phyloP scores from a whole-genome alignment of 2,329 filamentous ascomycete species.

The Nothophoma quercina region DNA sequence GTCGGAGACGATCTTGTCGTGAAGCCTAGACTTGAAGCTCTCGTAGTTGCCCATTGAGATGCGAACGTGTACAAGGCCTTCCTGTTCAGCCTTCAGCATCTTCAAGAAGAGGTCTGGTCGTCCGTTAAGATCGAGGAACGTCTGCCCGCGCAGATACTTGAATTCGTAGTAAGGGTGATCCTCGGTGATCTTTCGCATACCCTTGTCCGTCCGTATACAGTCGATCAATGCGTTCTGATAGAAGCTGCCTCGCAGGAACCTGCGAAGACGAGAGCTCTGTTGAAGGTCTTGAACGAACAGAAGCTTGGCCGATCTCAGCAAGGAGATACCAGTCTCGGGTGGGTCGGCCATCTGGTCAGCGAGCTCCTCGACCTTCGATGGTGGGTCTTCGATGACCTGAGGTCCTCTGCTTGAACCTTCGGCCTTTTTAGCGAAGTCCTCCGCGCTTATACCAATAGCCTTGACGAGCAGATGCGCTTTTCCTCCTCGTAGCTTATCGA shows the following conservation, averaged over 20 bases:
- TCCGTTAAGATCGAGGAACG: conserved; percentile 79
- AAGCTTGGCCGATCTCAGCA: conserved; percentile 79
- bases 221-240: conserved; percentile 86
- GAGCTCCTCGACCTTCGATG: conserved; percentile 81
- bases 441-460: conserved; percentile 88
- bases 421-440: conserved; percentile 87
- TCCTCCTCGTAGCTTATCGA: conserved; percentile 82
- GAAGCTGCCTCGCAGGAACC: conserved; percentile 81
- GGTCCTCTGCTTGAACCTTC: conserved; percentile 75
- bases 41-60: conserved; percentile 79
- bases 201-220: conserved; percentile 92
- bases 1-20: conserved; percentile 87
- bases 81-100: conserved; percentile 97
- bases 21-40: conserved; percentile 78
- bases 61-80: conserved; percentile 87
- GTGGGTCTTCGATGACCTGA: conserved; percentile 77
- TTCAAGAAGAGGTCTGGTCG: conserved; percentile 91
- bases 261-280: conserved; percentile 86
- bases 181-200: conserved; percentile 90
- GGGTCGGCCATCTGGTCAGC: conserved; percentile 71
- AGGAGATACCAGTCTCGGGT: conserved; percentile 70
- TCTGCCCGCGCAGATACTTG: conserved; percentile 93
- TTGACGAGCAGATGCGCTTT: conserved; percentile 83
- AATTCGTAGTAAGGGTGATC: conserved; percentile 97
- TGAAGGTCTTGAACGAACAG: conserved; percentile 93